Evolutionary conservation across 2,329 filamentous ascomycete species (phyloP), one percentile per base, ranked within the genome.

Genomic region (Fusarium buxicola): DNA sequence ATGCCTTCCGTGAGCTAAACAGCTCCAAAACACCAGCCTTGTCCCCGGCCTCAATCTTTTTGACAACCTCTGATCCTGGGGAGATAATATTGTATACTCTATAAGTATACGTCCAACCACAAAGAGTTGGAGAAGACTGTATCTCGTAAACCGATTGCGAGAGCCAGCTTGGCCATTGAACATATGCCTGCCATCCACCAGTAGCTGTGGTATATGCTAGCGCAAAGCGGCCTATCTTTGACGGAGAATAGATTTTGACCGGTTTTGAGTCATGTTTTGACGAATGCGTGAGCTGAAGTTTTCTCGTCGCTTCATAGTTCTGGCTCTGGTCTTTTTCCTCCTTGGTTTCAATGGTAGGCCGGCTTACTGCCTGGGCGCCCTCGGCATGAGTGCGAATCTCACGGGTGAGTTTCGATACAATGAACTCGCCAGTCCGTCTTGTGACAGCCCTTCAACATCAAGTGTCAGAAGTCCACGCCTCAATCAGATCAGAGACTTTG

Each of bases 101-200:
- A 4, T 53, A 72, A 2, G 38, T 64, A 16, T 61, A 71, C 1
- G 40, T 66, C 68, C 67, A 69, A 0, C 67, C 65, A 2, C 60
- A 31, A 0, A 65, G 21, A 1, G 52, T 50, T 2, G 66, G 66
- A 0, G 18, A 35, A 0, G 63, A 72, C 2, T 57, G 40, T 1
- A 73, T 1, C 11, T 71, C 66, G 16, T 46, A 57, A 0, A 68
- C 57, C 0, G 55, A 58, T 0, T 52, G 31, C 1, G 71, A 71
- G 4, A 70, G 8, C 71, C 71, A 72, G n/a, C 32, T 64, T 1
- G 71, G 71, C 8, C 55, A 31, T 47, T 72, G 66, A 0, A 73
- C 8, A 13, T 60, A 59, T 1, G 58, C 69, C 5, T 68, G 55
- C 70, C 70, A 73, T 0, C 55, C 68, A 1, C 65, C 63, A 1